Base-by-base conservation (phyloP, 2,329 filamentous ascomycete genomes). In the Exutisphaerella laricina region DNA sequence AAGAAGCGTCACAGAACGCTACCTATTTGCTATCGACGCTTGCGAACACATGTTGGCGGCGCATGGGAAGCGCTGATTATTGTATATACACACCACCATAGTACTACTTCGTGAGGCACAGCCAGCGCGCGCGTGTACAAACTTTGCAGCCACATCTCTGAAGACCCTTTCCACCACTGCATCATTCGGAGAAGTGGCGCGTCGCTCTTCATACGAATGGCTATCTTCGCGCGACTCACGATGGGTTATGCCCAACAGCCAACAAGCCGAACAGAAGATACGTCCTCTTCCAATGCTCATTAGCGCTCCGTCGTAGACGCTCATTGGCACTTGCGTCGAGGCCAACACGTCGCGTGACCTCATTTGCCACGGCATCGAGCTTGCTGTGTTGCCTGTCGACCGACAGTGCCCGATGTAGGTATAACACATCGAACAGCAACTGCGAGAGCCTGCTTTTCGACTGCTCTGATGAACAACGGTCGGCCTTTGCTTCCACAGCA, bases 201-300 rank as follows among this genome's bases (percentile, higher is more conserved):
- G 20, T 23, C 17, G 7, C n/a, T 23, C 20, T 35, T n/a, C n/a
- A n/a, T n/a, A n/a, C n/a, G n/a, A n/a, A n/a, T n/a, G n/a, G n/a
- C n/a, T n/a, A n/a, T n/a, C n/a, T n/a, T n/a, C n/a, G n/a, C n/a
- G n/a, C n/a, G 17, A 23, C 20, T 35, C 33, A 35, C 17, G 18
- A 23, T 20, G 18, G 7, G 10, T 20, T 32, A 25, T 46, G 38
- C 33, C 26, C 43, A 7, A 41, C 40, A 17, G 72, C 73, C 51
- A 96, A 66, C 43, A 94, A 68, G 2, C 85, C 88, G 66, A 96
- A 95, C 18, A 96, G 65, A 50, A 96, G 65, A 62, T 78, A 82
- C 8, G 85, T 92, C 57, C 84, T 79, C 69, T 84, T 86, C 80
- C 86, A 92, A 63, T 92, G 94, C 39, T 89, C 86, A 33, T 74